Evolutionary conservation across 2,329 filamentous ascomycete species (phyloP).

Genomic region (Microdochium trichocladiopsis): DNA sequence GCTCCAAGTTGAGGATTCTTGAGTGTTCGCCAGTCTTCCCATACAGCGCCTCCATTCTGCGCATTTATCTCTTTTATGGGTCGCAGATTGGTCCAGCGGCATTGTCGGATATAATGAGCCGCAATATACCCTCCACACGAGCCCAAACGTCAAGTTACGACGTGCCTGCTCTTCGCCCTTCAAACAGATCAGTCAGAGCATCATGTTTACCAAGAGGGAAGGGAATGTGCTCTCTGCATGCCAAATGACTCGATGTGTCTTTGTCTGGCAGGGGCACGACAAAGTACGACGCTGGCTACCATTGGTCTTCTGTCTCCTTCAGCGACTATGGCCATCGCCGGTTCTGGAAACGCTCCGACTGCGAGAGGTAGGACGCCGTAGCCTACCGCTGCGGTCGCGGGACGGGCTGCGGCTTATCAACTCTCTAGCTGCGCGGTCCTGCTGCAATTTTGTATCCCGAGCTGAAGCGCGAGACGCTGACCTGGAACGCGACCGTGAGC

Average conservation of each 20-base stretch:
- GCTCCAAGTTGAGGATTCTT: too few species aligned
- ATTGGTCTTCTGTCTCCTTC: not conserved
- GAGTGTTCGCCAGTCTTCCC: too few species aligned
- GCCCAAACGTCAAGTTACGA: too few species aligned
- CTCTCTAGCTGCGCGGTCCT: slow-evolving; percentile 20
- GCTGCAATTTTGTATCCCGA: slow-evolving; percentile 3
- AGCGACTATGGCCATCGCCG: slow-evolving; percentile 11
- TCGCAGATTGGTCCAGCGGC: too few species aligned
- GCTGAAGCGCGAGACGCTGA: slow-evolving; percentile 26
- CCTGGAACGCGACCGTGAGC: slow-evolving; percentile 28
- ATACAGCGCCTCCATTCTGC: too few species aligned
- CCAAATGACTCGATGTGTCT: not conserved
- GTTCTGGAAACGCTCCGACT: slow-evolving; percentile 19
- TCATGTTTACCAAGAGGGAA: not conserved
- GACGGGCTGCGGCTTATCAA: slow-evolving; percentile 27
- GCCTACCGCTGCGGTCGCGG: slow-evolving; percentile 21
- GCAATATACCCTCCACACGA: too few species aligned
- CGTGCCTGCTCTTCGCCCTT: not conserved
- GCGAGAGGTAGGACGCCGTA: slow-evolving; percentile 25
- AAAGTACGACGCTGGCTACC: too few species aligned
- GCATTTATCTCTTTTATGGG: too few species aligned
- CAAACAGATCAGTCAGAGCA: not conserved
- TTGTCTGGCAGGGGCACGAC: too few species aligned
- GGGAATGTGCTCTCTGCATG: not conserved
- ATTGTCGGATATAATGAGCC: too few species aligned